Conservation (phyloP, 1,284 basidiomycete genomes). For the Neonothopanus nambi region DNA sequence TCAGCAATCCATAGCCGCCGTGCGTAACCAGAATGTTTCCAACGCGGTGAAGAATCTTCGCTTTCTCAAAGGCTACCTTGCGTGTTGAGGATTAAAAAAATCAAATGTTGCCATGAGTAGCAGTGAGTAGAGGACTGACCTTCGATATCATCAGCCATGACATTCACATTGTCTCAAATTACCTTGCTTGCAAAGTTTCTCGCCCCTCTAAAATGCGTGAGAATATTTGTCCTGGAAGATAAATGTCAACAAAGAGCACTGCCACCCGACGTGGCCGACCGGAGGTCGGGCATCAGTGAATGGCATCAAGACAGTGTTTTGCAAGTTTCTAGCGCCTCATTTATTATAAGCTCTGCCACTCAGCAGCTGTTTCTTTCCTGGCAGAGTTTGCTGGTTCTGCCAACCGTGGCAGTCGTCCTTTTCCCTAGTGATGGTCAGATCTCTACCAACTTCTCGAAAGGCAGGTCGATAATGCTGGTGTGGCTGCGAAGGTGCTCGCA, state of each 20-base stretch:
- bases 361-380: too few species aligned
- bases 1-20: not conserved
- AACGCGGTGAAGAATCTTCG: constrained; percentile 2
- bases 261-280: too few species aligned
- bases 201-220: too few species aligned
- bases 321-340: too few species aligned
- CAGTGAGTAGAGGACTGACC: constrained; percentile 6
- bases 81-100: constrained; percentile 4
- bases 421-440: too few species aligned
- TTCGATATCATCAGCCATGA: constrained; percentile 7
- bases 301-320: too few species aligned
- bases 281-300: too few species aligned
- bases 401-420: too few species aligned
- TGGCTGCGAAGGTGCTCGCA: not conserved
- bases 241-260: too few species aligned
- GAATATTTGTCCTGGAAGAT: too few species aligned
- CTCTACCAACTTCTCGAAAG: constrained; percentile 8
- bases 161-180: constrained; percentile 5
- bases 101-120: not conserved
- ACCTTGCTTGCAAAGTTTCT: not conserved
- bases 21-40: constrained; percentile 9
- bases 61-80: not conserved
- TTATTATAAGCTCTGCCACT: too few species aligned
- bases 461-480: constrained; percentile 11
- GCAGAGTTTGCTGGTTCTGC: too few species aligned